Evolutionary conservation across 2,329 filamentous ascomycete species (phyloP), one percentile per base, ranked within the genome.

Genomic region (Trichoderma cornu-damae): DNA sequence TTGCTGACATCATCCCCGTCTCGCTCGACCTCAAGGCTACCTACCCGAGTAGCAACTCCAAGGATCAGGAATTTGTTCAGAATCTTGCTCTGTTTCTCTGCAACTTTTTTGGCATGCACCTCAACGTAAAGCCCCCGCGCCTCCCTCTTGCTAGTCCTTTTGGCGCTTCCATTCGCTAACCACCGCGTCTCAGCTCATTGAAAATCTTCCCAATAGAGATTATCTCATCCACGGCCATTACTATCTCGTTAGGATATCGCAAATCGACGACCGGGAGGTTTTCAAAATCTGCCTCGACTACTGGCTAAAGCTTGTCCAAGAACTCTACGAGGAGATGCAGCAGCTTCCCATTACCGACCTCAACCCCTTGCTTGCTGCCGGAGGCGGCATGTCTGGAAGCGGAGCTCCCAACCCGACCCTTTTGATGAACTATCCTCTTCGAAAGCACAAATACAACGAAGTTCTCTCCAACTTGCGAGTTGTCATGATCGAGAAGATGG

Each of bases 401-500:
- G 92, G 92, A 43, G 92, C 91, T 2, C 88, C 90, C 49, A 91
- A 96, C 69, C 90, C 93, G 1, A 83, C 79, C 52, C 78, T 93
- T n/a, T 79, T 97, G 61, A 87, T 86, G 66, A 96, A 91, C 72
- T 96, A 96, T 68, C 91, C 93, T 11, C 82, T 99, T 43, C 87
- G 95, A 61, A 99, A 99, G 78, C 93, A 99, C 81, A 97, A 96
- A 75, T 99, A 97, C 74, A 87, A 87, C 63, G 91, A 96, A 69
- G 88, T 99, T 18, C 78, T 99, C 49, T 93, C 93, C 8, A 97
- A 96, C 71, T 80, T 99, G 58, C 87, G 94, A 64, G 88, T 93
- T 22, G 94, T 99, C 63, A 99, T 99, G 94, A 97, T 99, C 61
- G 94, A 99, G 77, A 96, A 96, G 80, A 99, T 99, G 94, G 94